Evolutionary conservation across 148 eudicot species (phyloP), one percentile per base, ranked within the genome.

Genomic region (Fagopyrum esculentum): DNA sequence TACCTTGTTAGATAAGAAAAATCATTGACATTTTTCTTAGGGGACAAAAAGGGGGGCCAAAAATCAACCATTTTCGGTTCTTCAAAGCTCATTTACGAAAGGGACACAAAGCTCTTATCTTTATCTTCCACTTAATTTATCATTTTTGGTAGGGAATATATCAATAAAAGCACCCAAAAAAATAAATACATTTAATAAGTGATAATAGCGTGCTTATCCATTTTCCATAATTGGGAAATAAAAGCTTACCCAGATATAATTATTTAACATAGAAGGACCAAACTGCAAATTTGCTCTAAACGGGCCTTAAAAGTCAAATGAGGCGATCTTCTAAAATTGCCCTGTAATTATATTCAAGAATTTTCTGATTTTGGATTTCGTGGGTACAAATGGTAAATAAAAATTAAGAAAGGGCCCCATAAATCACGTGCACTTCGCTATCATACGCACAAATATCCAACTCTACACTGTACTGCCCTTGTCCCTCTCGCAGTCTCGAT

Each of bases 361-460:
- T 19, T 8, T 59, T 56, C 60, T 56, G 40, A 59, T 6, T 19
- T 22, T 1, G 26, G 64, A 59, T 22, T 59, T 59, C 26, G 9
- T 59, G 19, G 19, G 35, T 35, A 59, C 0, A 59, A 59, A 59
- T 19, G 30, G 30, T 22, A 19, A 16, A 19, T 13, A 55, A 22
- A 11, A 11, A 22, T 29, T 9, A 9, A 26, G 16, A 63, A 63
- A 63, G 30, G 35, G 64, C 3, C 40, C 40, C 12, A 30, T 29
- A 13, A 8, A 63, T 63, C 69, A 63, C 69, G 69, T 63, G 69
- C 69, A 30, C 45, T 35, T 35, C 69, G 69, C 69, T 63, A 45
- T 63, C 4, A 63, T 26, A 17, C 2, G 63, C 63, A 57, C 29
- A 49, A 52, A 17, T 29, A 17, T 6, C 63, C 9, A 19, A 57